phyloP scores from a whole-genome alignment of 306 rosid species.

The Rosa persica region DNA sequence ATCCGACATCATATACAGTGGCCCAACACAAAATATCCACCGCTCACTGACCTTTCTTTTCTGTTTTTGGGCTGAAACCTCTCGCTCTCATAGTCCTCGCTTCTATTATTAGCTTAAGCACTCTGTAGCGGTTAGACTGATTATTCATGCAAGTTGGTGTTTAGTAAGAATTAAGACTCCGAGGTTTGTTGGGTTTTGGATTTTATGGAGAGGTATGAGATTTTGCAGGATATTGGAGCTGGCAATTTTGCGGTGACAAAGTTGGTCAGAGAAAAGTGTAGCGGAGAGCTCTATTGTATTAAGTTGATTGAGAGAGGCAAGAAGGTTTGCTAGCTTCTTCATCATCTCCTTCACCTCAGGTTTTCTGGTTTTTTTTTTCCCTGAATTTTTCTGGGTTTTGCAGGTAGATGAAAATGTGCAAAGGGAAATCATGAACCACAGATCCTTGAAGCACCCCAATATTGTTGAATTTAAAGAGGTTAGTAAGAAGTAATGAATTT shows the following conservation, averaged over 20 bases:
- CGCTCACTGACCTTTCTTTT: neutral
- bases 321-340: slow-evolving; percentile 43
- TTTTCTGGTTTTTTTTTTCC: neutral
- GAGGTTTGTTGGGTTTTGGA: neutral
- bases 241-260: slow-evolving; percentile 85
- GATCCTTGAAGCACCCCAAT: slow-evolving; percentile 86
- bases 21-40: neutral
- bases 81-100: neutral
- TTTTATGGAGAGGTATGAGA: slow-evolving; percentile 79
- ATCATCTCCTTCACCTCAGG: neutral
- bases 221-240: slow-evolving; percentile 68
- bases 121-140: neutral
- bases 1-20: neutral
- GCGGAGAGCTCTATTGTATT: slow-evolving; percentile 53
- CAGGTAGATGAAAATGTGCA: slow-evolving; percentile 79
- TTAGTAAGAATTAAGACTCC: neutral
- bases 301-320: slow-evolving; percentile 85
- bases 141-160: neutral
- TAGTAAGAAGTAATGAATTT: neutral
- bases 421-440: slow-evolving; percentile 86
- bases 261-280: slow-evolving; percentile 53
- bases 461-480: slow-evolving; percentile 84
- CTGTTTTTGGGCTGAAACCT: neutral
- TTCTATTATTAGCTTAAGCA: neutral
- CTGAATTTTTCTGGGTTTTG: slow-evolving; percentile 9